phyloP scores from a whole-genome alignment of 371 early-diverging fungal genomes.

The Catenaria anguillulae region DNA sequence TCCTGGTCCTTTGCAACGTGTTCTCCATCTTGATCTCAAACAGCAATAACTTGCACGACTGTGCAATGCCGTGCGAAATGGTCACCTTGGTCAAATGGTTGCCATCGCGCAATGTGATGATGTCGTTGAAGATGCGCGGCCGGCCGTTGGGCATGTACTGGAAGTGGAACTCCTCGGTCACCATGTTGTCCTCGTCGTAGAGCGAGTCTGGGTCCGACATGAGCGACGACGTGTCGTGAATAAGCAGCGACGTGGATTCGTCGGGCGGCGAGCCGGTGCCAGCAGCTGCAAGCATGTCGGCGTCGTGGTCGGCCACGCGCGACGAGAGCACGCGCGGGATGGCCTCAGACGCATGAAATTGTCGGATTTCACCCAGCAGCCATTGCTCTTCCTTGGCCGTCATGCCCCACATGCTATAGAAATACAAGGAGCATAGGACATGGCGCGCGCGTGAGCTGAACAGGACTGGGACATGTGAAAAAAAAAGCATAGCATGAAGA shows the following conservation, averaged over 20 bases:
- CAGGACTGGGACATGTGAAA: too few species aligned
- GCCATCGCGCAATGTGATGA: constrained; percentile 27
- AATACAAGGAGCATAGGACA: too few species aligned
- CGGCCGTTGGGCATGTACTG: constrained; percentile 7
- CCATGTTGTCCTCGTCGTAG: too few species aligned
- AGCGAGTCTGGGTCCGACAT: too few species aligned
- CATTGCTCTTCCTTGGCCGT: constrained; percentile 4
- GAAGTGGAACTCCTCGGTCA: neutral
- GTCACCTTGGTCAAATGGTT: constrained; percentile 29
- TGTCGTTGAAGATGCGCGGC: constrained; percentile 37
- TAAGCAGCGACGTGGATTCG: too few species aligned
- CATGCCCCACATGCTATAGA: constrained; percentile 9
- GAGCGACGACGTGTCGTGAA: too few species aligned
- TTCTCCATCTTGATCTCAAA: constrained; percentile 31
- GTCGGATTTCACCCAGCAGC: neutral
- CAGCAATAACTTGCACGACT: constrained; percentile 27
- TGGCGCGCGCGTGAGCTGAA: too few species aligned
- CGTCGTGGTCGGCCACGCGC: too few species aligned
- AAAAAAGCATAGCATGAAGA: too few species aligned
- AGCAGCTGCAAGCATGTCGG: too few species aligned
- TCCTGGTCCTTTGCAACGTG: constrained; percentile 23
- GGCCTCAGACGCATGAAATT: neutral
- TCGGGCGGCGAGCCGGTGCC: too few species aligned
- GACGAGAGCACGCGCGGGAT: too few species aligned
- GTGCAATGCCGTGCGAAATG: constrained; percentile 31